These are phyloP conservation scores for Saccharomyces jurei DNA, from an alignment of 805 yeast genomes.

Conservation along the genomic window DNA sequence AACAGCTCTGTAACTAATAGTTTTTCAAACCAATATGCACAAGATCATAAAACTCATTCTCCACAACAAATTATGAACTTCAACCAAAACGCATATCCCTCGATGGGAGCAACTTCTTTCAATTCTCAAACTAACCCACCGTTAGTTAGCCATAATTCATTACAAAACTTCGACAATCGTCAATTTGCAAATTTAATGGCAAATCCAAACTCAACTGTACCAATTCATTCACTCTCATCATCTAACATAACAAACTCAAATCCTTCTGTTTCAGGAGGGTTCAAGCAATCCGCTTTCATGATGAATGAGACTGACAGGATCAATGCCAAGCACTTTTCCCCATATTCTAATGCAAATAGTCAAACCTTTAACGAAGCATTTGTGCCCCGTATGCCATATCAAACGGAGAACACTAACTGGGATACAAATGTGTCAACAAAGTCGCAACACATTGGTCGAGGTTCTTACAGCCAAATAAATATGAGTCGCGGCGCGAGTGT, in stretches of 20 bases:
- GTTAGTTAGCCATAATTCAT: background rate
- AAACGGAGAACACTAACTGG: background rate
- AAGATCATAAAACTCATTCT: background rate
- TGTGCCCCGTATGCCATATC: background rate
- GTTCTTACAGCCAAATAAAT: background rate
- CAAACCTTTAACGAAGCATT: background rate
- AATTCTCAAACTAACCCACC: slow-evolving; percentile 6
- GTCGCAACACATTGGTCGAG: background rate
- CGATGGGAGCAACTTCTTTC: slow-evolving; percentile 7
- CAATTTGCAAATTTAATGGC: background rate
- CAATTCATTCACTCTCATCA: background rate
- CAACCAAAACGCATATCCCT: slow-evolving; percentile 2
- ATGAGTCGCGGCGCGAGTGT: background rate
- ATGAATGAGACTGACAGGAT: background rate
- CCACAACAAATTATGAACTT: background rate
- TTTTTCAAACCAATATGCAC: background rate
- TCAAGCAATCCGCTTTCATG: background rate
- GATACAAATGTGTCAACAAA: background rate
- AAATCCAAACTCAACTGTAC: background rate
- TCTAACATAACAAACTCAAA: background rate
- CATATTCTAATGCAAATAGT: background rate
- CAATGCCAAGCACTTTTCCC: background rate
- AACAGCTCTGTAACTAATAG: slow-evolving; percentile 16
- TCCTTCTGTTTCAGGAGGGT: background rate
- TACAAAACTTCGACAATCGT: background rate